These are phyloP conservation scores for Porcisia deanei DNA, from an alignment of 208 protist genomes.

Conservation along the genomic window DNA sequence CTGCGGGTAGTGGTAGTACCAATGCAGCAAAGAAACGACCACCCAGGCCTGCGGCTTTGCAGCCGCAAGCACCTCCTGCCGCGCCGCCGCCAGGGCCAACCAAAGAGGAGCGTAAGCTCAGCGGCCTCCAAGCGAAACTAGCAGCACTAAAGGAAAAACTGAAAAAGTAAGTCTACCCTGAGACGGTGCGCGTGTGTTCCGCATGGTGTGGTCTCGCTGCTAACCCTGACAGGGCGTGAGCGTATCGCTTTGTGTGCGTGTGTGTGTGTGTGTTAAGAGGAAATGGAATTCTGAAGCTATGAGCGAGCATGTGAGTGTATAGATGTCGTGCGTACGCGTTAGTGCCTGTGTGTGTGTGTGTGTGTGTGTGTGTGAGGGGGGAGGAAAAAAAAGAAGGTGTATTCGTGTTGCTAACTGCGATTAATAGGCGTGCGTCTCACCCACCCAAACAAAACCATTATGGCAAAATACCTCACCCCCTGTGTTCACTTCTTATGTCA, in stretches of 20 bases:
- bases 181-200: not conserved
- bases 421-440: not conserved
- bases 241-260: not conserved
- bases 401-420: not conserved
- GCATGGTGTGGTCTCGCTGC: not conserved
- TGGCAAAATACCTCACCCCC: not conserved
- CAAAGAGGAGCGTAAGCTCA: constrained; percentile 85
- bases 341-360: not conserved
- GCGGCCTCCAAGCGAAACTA: constrained; percentile 81
- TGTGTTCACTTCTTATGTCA: not conserved
- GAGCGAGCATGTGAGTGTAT: not conserved
- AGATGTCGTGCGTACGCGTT: not conserved
- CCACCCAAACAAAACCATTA: not conserved
- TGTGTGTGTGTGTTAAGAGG: not conserved
- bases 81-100: constrained; percentile 42
- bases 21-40: constrained; percentile 12
- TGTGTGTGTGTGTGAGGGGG: not conserved
- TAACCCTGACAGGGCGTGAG: not conserved
- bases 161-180: constrained; percentile 37
- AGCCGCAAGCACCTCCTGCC: constrained; percentile 5
- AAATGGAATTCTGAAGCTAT: not conserved
- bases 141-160: constrained; percentile 80
- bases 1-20: not conserved
- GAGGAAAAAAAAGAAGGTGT: too few species aligned
- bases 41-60: constrained; percentile 2